Percentiles rank a stretch among this genome's conserved stretches.
These are phyloP conservation scores for Cordyceps militaris DNA, from an alignment of 2,329 filamentous ascomycete species.

Conservation along the genomic window DNA sequence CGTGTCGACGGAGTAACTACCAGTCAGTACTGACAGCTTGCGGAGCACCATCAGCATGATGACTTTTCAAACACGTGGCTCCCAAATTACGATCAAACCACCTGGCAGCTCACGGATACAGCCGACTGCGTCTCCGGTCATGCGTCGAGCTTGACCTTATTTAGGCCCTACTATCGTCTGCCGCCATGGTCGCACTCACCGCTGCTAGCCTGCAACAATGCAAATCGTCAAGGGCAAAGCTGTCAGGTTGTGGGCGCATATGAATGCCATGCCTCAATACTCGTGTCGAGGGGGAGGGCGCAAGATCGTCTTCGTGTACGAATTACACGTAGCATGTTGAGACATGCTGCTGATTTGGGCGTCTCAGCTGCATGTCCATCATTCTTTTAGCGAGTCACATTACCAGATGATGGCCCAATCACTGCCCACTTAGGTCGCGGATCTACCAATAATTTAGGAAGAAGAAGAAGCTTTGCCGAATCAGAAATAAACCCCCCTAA, in stretches of 20 bases:
- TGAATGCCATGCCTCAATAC: neutral
- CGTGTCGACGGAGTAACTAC: too few species aligned
- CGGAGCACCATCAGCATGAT: neutral
- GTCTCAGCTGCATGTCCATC: neutral
- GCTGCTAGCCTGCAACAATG: neutral
- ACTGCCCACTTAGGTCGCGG: neutral
- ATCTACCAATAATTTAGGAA: neutral
- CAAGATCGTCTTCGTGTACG: too few species aligned
- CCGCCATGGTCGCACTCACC: neutral
- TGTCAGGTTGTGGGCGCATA: neutral
- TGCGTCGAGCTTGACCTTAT: neutral
- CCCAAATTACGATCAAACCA: constrained; percentile 10
- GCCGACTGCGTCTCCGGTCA: neutral
- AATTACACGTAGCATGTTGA: too few species aligned
- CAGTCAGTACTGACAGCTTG: too few species aligned
- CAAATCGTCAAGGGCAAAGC: neutral
- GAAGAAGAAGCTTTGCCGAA: constrained; percentile 1
- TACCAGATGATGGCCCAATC: neutral
- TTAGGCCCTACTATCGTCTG: neutral
- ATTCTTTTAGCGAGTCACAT: neutral
- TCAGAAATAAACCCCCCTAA: neutral
- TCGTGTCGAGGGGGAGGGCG: too few species aligned
- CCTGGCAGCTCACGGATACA: neutral
- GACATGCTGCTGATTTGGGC: too few species aligned
- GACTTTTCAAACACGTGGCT: neutral